These are phyloP conservation scores for Melaleuca quinquenervia DNA, from an alignment of 345 rosid genomes.

Conservation along the genomic window DNA sequence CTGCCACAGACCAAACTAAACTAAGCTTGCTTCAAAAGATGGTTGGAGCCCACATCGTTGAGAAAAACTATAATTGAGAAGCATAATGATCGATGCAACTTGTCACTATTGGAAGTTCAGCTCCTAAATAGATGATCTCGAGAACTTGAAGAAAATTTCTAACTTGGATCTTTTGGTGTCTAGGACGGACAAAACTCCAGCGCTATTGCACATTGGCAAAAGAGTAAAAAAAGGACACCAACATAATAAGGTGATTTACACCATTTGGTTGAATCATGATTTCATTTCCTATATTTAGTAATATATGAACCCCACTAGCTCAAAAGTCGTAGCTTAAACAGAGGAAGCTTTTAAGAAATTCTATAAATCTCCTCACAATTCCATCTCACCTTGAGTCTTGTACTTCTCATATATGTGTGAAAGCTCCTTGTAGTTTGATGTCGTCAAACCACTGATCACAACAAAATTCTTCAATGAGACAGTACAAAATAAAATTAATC, in stretches of 20 bases:
- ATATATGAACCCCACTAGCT: background rate
- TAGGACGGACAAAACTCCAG: background rate
- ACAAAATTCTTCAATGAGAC: conserved; percentile 8
- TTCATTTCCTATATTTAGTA: background rate
- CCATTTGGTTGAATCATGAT: background rate
- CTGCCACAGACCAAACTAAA: background rate
- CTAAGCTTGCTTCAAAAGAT: background rate
- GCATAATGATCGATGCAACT: background rate
- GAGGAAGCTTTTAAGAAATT: background rate
- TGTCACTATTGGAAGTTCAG: background rate
- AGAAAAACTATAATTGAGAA: background rate
- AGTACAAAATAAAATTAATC: background rate
- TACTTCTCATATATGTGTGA: conserved; percentile 74
- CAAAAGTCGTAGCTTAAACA: background rate
- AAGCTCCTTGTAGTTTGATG: conserved; percentile 83
- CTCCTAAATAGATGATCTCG: background rate
- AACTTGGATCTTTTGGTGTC: background rate
- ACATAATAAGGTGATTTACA: background rate
- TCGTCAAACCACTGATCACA: conserved; percentile 67
- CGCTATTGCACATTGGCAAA: background rate
- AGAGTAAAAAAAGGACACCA: background rate
- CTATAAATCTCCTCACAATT: background rate
- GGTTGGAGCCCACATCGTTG: background rate
- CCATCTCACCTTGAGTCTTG: conserved; percentile 63
- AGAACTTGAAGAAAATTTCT: background rate